phyloP scores from a whole-genome alignment of 1,284 basidiomycete genomes.

The Sporisorium reilianum region DNA sequence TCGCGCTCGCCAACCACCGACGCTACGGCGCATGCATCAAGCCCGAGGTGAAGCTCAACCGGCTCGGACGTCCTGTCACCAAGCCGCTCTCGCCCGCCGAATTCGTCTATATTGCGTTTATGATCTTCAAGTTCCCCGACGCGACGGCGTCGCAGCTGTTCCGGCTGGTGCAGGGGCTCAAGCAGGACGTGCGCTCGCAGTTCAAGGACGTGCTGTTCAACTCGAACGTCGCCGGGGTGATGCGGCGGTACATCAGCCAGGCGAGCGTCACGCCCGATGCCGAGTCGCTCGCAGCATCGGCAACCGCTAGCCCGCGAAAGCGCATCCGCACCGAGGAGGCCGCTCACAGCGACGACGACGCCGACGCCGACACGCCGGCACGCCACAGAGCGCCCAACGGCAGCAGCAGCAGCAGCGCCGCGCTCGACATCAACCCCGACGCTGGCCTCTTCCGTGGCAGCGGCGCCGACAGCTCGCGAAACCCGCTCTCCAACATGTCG shows the following conservation, averaged over 20 bases:
- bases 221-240: slow-evolving; percentile 17
- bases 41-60: slow-evolving; percentile 30
- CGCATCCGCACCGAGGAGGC: slow-evolving; percentile 12
- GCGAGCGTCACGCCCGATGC: slow-evolving; percentile 12
- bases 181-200: slow-evolving; percentile 42
- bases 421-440: slow-evolving; percentile 33
- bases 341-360: slow-evolving; percentile 5
- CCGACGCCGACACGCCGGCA: slow-evolving; percentile 25
- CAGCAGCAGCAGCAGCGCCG: background rate
- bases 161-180: slow-evolving; percentile 38
- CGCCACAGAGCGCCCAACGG: slow-evolving; percentile 11
- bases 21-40: slow-evolving; percentile 43
- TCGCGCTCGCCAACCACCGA: slow-evolving; percentile 43
- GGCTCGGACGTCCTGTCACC: slow-evolving; percentile 5
- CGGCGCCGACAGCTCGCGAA: slow-evolving; percentile 8
- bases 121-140: slow-evolving; percentile 44
- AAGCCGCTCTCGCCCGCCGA: slow-evolving; percentile 53
- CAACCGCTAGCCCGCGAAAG: slow-evolving; percentile 6
- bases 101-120: slow-evolving; percentile 45
- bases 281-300: background rate
- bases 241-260: slow-evolving; percentile 38
- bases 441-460: slow-evolving; percentile 25
- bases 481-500: slow-evolving; percentile 28
- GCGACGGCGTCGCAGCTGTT: slow-evolving; percentile 33
- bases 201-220: slow-evolving; percentile 53